phyloP scores from a whole-genome alignment of 192 early-diverging fungal genomes.

The Mortierella claussenii region DNA sequence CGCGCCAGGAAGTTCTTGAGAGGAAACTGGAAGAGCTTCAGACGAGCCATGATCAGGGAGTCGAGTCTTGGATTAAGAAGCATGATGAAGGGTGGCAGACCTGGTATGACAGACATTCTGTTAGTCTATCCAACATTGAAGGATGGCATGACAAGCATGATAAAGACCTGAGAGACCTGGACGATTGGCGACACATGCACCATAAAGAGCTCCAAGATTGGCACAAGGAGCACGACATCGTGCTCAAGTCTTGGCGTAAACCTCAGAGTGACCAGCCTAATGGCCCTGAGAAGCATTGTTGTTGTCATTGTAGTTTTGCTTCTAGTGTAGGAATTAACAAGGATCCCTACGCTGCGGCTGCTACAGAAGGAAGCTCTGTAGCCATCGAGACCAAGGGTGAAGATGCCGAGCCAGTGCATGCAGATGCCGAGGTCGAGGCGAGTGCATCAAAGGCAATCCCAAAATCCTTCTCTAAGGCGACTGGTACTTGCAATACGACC shows the following conservation, averaged over 20 bases:
- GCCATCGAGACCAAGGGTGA: too few species aligned
- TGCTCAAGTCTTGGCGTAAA: conserved; percentile 10
- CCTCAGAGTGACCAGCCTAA: neutral
- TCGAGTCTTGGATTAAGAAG: conserved; percentile 1
- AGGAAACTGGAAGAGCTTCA: conserved; percentile 11
- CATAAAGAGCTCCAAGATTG: conserved; percentile 1
- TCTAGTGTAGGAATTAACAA: neutral
- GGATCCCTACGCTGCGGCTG: neutral
- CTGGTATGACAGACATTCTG: neutral
- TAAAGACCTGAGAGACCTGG: neutral
- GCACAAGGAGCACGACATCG: neutral
- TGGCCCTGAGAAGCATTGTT: neutral
- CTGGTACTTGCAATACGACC: too few species aligned
- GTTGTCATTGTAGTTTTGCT: neutral
- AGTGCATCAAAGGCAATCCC: too few species aligned
- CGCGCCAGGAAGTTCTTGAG: conserved; percentile 3
- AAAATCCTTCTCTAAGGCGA: too few species aligned
- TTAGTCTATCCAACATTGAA: neutral
- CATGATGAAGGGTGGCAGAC: conserved; percentile 11
- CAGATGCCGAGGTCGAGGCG: too few species aligned
- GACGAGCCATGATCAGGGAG: conserved; percentile 2
- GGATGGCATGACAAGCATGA: conserved; percentile 15
- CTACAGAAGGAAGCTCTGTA: too few species aligned
- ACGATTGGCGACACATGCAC: conserved; percentile 1
- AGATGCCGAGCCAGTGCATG: too few species aligned